Evolutionary conservation across 805 yeast species (phyloP), one percentile per base, ranked within the genome.

Genomic region (Ogataea naganishii): DNA sequence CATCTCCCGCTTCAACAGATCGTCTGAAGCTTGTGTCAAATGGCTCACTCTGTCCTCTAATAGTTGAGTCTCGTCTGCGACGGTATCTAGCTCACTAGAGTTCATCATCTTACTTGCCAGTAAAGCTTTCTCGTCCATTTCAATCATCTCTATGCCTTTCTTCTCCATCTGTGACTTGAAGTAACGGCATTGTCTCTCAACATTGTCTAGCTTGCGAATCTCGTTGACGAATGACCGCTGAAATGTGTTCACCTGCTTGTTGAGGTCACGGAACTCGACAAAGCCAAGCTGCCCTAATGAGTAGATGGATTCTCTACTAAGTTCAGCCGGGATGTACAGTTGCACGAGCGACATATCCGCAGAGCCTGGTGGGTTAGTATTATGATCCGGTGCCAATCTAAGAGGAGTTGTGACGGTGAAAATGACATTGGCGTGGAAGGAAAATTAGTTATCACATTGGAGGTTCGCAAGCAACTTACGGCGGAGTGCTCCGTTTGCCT

Each of bases 271-370:
- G 54, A 92, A 85, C 52, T 94, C 96, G 23, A 94, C 69, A 34
- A 76, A 60, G 20, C 95, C 94, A 45, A 83, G 63, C 38, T 83
- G 80, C 6, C 98, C 99, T 23, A 92, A 62, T n/a, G 85, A 71
- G 43, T 83, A 75, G 13, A 86, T 77, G 5, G 86, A 73, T 41
- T 86, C 95, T 43, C 96, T 67, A 12, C 94, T 71, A 29, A 83
- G 77, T 58, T 92, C 99, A 20, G 84, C 76, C 12, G 97, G 94
- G 36, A 92, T 77, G 56, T 84, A 89, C 47, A 92, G 64, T 62
- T 92, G 96, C 33, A 89, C 77, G 51, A 88, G 70, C 29, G 95
- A 74, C 97, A 92, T 94, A 49, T 82, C 94, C 81, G 97, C 98
- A 37, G 98, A 89, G 69, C 96, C n/a, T n/a, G n/a, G n/a, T n/a